Percentiles rank a stretch among this genome's conserved stretches.
Evolutionary conservation across 2,329 filamentous ascomycete species (phyloP).

Genomic region (Calonectria henricotiae): DNA sequence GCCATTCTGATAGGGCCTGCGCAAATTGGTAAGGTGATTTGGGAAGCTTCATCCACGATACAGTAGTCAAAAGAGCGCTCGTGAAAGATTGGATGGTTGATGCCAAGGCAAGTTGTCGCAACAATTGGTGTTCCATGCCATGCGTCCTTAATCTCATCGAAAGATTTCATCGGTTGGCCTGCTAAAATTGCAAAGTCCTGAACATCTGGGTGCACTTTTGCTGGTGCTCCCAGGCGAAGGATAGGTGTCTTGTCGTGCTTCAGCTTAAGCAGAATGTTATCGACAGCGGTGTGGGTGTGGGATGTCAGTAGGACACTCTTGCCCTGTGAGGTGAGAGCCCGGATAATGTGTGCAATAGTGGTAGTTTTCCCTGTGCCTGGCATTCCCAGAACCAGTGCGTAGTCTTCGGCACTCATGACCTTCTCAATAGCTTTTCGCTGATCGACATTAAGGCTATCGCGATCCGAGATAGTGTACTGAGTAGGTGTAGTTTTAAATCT

Average conservation of each 20-base stretch:
- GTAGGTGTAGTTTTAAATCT: constrained; percentile 79
- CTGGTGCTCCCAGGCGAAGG: constrained; percentile 86
- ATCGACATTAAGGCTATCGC: constrained; percentile 85
- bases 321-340: constrained; percentile 87
- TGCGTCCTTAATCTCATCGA: constrained; percentile 86
- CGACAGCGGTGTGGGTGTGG: constrained; percentile 97
- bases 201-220: constrained; percentile 91
- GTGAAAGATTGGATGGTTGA: constrained; percentile 90
- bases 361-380: constrained; percentile 98
- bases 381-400: constrained; percentile 98
- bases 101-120: constrained; percentile 93
- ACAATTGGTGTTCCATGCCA: constrained; percentile 93
- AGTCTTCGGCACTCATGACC: constrained; percentile 95
- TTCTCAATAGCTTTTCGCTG: constrained; percentile 91
- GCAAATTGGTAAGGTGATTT: constrained; percentile 96
- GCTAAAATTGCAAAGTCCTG: constrained; percentile 88
- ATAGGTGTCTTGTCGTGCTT: constrained; percentile 84
- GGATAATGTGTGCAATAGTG: constrained; percentile 97
- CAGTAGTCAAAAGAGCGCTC: constrained; percentile 97
- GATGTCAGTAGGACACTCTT: constrained; percentile 96
- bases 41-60: constrained; percentile 97
- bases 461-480: constrained; percentile 75
- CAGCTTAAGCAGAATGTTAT: constrained; percentile 97
- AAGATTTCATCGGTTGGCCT: constrained; percentile 79
- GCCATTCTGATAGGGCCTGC: constrained; percentile 95